These are phyloP conservation scores for Ceratocystis variospora DNA, from an alignment of 2,329 filamentous ascomycete species.

Conservation along the genomic window DNA sequence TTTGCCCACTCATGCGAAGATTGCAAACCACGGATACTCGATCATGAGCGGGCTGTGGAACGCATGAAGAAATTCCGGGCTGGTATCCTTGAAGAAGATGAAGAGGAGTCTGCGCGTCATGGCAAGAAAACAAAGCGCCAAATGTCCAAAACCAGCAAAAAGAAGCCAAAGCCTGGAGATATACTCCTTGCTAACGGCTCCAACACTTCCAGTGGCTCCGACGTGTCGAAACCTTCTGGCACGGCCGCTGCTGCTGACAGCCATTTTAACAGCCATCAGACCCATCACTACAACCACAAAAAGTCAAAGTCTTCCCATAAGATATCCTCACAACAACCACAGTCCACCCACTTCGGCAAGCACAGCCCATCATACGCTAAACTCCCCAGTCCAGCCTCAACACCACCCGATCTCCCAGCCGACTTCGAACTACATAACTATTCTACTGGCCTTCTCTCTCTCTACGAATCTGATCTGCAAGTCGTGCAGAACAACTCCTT, in stretches of 20 bases:
- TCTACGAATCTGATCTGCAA: constrained; percentile 47
- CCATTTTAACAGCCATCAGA: neutral
- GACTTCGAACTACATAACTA: constrained; percentile 54
- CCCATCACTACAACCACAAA: constrained; percentile 41
- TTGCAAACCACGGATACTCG: constrained; percentile 65
- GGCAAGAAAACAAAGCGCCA: constrained; percentile 64
- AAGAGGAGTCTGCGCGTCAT: constrained; percentile 34
- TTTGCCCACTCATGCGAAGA: constrained; percentile 79
- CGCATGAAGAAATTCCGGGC: constrained; percentile 30
- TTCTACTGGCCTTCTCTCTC: constrained; percentile 59
- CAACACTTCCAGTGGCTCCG: neutral
- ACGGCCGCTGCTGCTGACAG: neutral
- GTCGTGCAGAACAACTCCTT: constrained; percentile 62
- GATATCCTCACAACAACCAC: constrained; percentile 48
- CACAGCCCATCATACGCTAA: constrained; percentile 51
- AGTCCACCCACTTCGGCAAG: constrained; percentile 53
- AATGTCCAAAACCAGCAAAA: constrained; percentile 71
- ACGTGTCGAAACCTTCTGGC: neutral
- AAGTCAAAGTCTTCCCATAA: constrained; percentile 73
- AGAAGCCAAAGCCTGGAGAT: constrained; percentile 63
- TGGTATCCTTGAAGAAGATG: constrained; percentile 42
- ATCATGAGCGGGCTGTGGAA: constrained; percentile 60
- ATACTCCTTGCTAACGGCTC: constrained; percentile 42
- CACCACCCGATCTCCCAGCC: constrained; percentile 51
- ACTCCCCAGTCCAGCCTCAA: constrained; percentile 62